A percentile compares a stretch with the other conserved stretches of the same genome.
Conservation (phyloP, 192 early-diverging fungal species). For the Pilaira anomala region DNA sequence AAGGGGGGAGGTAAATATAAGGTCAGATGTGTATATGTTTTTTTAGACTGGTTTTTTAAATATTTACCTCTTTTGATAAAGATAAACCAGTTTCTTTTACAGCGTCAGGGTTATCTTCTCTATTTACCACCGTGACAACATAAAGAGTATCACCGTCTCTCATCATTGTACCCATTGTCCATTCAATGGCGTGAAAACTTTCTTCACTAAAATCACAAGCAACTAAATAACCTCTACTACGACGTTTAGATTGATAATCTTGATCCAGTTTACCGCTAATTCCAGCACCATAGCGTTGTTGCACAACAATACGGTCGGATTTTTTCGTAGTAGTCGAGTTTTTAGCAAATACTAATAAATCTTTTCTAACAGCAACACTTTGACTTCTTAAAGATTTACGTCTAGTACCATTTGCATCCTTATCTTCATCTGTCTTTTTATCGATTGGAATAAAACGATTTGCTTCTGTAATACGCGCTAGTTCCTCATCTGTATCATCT, state of each 20-base stretch:
- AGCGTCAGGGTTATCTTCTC: conserved; percentile 36
- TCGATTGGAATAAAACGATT: conserved; percentile 19
- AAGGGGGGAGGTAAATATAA: background rate
- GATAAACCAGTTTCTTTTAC: conserved; percentile 24
- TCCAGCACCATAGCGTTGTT: conserved; percentile 19
- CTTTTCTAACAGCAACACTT: background rate
- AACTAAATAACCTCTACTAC: conserved; percentile 39
- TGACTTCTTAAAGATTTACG: background rate
- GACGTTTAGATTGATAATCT: background rate
- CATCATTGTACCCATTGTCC: conserved; percentile 48
- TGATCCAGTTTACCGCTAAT: background rate
- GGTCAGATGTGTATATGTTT: background rate
- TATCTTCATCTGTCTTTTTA: background rate
- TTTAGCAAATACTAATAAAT: conserved; percentile 22
- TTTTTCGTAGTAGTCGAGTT: background rate
- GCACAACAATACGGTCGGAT: conserved; percentile 16
- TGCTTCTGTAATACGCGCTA: conserved; percentile 18
- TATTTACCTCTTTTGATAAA: conserved; percentile 30
- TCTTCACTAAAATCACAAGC: conserved; percentile 52
- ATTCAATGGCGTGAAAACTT: conserved; percentile 48
- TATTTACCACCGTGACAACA: conserved; percentile 45
- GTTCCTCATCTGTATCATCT: conserved; percentile 2
- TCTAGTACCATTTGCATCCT: conserved; percentile 6
- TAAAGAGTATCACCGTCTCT: conserved; percentile 50
- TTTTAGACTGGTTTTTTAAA: background rate